Evolutionary conservation across 331 rosid genomes (phyloP).

Genomic region (Rhamnella rubrinervis): DNA sequence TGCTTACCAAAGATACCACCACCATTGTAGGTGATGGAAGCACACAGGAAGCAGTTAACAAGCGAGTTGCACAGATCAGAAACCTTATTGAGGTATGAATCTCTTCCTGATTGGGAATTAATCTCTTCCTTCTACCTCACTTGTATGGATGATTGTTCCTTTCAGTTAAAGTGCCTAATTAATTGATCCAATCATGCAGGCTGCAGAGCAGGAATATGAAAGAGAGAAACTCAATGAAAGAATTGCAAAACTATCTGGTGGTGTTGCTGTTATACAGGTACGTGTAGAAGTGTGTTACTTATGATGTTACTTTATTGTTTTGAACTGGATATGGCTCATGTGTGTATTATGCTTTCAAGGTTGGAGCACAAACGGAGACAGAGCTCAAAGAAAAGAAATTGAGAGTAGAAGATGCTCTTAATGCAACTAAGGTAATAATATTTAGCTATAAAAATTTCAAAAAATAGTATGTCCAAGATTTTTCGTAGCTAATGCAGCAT

Average conservation of each 20-base stretch:
- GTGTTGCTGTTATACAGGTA: slow-evolving; percentile 98
- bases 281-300: neutral
- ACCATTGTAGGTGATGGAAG: slow-evolving; percentile 97
- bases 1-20: slow-evolving; percentile 88
- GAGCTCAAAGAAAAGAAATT: slow-evolving; percentile 97
- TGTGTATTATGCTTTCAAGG: slow-evolving; percentile 38
- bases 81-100: slow-evolving; percentile 74
- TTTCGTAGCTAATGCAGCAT: too few relatives aligned
- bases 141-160: neutral
- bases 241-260: slow-evolving; percentile 93
- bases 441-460: neutral
- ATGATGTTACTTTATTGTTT: neutral
- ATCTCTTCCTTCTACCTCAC: neutral
- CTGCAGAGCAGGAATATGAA: slow-evolving; percentile 95
- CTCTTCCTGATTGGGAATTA: neutral
- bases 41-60: slow-evolving; percentile 89
- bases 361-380: slow-evolving; percentile 99
- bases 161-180: neutral
- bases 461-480: too few relatives aligned
- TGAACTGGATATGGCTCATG: neutral
- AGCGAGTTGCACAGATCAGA: slow-evolving; percentile 87
- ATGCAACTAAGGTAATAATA: slow-evolving; percentile 81
- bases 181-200: slow-evolving; percentile 34
- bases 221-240: slow-evolving; percentile 86
- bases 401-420: slow-evolving; percentile 98